Base-by-base conservation (phyloP, 495 filamentous ascomycete genomes). In the Penicillium paxilli region DNA sequence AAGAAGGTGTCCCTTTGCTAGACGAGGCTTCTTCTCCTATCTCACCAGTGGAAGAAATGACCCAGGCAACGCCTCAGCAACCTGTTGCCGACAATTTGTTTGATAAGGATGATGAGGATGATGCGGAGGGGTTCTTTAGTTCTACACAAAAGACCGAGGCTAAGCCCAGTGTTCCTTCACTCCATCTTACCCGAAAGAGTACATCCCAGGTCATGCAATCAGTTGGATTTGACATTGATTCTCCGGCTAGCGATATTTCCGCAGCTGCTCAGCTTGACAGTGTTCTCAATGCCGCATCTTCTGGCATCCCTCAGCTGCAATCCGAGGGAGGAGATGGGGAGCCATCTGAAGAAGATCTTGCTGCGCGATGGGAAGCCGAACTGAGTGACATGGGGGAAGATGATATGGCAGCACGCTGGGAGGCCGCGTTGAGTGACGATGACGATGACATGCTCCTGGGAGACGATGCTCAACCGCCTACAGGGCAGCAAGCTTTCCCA, bases 361-460 rank as follows among this genome's bases (percentile, higher is more conserved):
- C 88, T 42, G 88, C 87, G 2, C 83, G 86, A 57, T 97, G 94
- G 94, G 77, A 91, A 59, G 89, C 86, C 38, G 88, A 89, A 53
- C 77, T 97, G 58, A 88, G 72, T 26, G 87, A 84, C 33, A 50
- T 63, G 1, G 53, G 64, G 4, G 80, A 85, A 44, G 78, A 80
- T 35, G 87, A 94, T 58, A 71, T 94, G 8, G 86, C 87, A 38
- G 88, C 87, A 4, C 84, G 87, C 56, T 97, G 94, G 94, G 78
- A 91, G 59, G 89, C 86, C 38, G 88, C 87, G 50, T 78, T 97
- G 59, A 42, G 40, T 21, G 87, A 83, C 35, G 92, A 94, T 58
- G 90, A 84, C 33, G 91, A 93, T 55, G 90, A 93, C 49, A 76
- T 90, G 19, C 70, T 92, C 37, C 81, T 87, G 44, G 88, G 88